Base-by-base conservation (phyloP, 2,329 filamentous ascomycete genomes). In the Nigrograna mackinnonii region DNA sequence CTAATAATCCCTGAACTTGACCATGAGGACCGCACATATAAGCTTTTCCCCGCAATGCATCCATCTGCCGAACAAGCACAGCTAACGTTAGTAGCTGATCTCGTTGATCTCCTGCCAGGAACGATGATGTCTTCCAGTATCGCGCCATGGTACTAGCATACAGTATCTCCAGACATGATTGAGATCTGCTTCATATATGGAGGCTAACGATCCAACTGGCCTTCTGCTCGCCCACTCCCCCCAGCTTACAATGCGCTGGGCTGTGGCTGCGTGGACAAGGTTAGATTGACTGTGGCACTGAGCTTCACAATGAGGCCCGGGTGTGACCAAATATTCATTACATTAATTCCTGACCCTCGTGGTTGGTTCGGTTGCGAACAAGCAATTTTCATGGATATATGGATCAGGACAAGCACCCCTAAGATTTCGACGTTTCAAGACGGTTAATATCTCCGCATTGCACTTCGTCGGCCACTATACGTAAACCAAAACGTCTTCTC, bases 41-140 rank as follows among this genome's bases (percentile, higher is more conserved):
- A 62, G 58, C 58, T 57, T 61, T 61, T 49, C 52, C 57, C 58
- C 52, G 57, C 56, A 57, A 54, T 62, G 50, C 54, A 54, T 47
- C 19, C 40, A 59, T 61, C 50, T 62, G 54, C 60, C 60, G 57
- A 49, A 53, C 28, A 50, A 44, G 28, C 47, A 50, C 34, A 42
- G 35, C 49, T 44, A 37, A 42, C 47, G 38, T 42, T 35, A 37
- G 37, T 20, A 22, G 42, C 19, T 32, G 40, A 45, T 58, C 43
- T 21, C 40, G 39, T 41, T 42, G 32, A 34, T 33, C 32, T 39
- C 35, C 17, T 35, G 11, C 40, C 22, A 47, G 42, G 22, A 39
- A 47, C 40, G 9, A 39, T 33, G 14, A 16, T 24, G 18, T 26
- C 35, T 14, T 31, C 22, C 35, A 30, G 26, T 28, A 28, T 28